phyloP scores from a whole-genome alignment of 768 basidiomycete genomes.

The Mycena pura region DNA sequence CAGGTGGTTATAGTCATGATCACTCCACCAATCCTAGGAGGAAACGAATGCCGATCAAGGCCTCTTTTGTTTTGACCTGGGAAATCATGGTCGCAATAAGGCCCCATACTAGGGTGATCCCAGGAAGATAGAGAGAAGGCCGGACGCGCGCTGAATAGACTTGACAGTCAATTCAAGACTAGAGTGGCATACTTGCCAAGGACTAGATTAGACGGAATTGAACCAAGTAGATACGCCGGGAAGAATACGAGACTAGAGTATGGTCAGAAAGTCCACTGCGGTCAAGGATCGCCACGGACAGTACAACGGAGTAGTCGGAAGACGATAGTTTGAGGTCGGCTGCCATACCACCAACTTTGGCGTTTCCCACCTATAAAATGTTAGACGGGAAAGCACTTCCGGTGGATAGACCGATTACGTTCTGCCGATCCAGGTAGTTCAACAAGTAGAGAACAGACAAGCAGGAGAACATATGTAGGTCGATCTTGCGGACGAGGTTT shows the following conservation, averaged over 20 bases:
- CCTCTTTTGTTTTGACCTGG: conserved; percentile 21
- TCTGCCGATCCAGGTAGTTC: conserved; percentile 22
- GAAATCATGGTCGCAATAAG: conserved; percentile 19
- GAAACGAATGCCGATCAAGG: conserved; percentile 18
- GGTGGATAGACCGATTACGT: conserved; percentile 9
- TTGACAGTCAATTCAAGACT: conserved; percentile 9
- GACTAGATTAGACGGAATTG: conserved; percentile 21
- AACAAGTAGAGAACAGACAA: conserved; percentile 20
- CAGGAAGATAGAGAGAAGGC: conserved; percentile 20
- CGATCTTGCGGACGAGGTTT: conserved; percentile 21
- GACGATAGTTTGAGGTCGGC: conserved; percentile 20
- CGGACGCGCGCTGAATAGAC: conserved; percentile 17
- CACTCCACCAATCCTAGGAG: conserved; percentile 20
- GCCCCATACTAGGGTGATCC: conserved; percentile 20
- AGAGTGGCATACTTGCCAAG: conserved; percentile 14
- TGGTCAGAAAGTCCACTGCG: conserved; percentile 8
- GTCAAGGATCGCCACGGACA: conserved; percentile 13
- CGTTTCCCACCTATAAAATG: conserved; percentile 15
- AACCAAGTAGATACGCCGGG: conserved; percentile 19
- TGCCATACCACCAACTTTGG: conserved; percentile 23
- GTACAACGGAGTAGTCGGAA: conserved; percentile 19
- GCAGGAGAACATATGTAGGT: conserved; percentile 20
- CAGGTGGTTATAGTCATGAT: conserved; percentile 9
- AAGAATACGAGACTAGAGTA: conserved; percentile 19
- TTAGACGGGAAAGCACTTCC: conserved; percentile 2